Evolutionary conservation across 2,329 filamentous ascomycete genomes (phyloP), one percentile per base, ranked within the genome.

Genomic region (Penicillium freii): DNA sequence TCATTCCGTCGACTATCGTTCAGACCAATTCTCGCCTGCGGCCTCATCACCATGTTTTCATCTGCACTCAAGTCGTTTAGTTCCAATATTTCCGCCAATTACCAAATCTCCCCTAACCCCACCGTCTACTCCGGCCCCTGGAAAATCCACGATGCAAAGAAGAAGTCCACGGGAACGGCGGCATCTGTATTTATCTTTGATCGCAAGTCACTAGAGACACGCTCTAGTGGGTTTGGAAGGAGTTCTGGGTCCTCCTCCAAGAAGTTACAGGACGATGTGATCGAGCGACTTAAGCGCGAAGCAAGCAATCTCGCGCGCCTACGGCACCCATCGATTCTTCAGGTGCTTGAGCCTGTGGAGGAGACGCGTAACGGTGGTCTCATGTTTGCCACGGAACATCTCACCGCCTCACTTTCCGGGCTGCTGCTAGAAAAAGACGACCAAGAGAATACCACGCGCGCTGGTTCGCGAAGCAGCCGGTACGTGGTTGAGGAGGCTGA

Each of bases 111-210:
- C 23, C 82, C 87, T 27, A 86, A 85, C 58, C 84, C 89, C 11
- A 88, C 86, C n/a, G 89, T 91, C 51, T 86, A 86, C 51, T 90
- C 92, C 17, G 94, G 94, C 19, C 91, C 92, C 57, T 99, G 94
- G 94, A 96, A 92, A 79, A 94, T 99, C 69, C 93, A 93, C 82
- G 92, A 97, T 78, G 92, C 90, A 58, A 97, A 96, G 81, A 95
- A 95, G 79, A 97, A 97, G 78, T 91, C 89, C 31, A 96, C 92
- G 0, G 91, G 90, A 64, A 96, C 94, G 73, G 76, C 87, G 8
- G 94, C 88, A 54, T 97, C 92, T 17, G 87, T 97, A 65, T 99
- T 97, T 69, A 87, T 97, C 64, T 97, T 97, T 73, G 94, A 99
- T 64, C 88, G 87, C 72, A 96, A 95, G 77, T 85, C 86, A 0